A percentile compares a stretch with the other conserved stretches of the same genome.
phyloP scores from a whole-genome alignment of 371 early-diverging fungal genomes.

The Mortierella sp. region DNA sequence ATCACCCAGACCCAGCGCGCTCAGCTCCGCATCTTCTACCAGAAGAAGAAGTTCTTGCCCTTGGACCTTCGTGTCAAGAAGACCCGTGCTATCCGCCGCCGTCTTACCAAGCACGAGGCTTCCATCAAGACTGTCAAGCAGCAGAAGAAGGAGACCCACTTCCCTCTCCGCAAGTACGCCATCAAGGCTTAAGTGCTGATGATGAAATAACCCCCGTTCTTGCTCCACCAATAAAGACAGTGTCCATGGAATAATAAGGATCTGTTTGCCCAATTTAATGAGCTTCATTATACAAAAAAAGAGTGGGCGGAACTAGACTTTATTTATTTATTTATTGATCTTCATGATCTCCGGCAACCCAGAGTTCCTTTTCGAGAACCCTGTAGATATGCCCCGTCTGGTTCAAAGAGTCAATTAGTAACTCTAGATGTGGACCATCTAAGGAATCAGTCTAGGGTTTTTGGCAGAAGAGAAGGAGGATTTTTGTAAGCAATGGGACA shows the following conservation, averaged over 20 bases:
- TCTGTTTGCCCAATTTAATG: too few relatives aligned
- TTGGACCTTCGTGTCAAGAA: slow-evolving; percentile 95
- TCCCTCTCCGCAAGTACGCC: slow-evolving; percentile 88
- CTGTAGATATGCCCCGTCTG: slow-evolving; percentile 50
- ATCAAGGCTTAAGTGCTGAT: slow-evolving; percentile 77
- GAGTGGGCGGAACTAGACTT: not conserved
- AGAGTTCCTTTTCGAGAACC: slow-evolving; percentile 43
- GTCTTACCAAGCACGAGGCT: slow-evolving; percentile 82
- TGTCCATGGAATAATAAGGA: too few relatives aligned
- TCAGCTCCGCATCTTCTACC: slow-evolving; percentile 83
- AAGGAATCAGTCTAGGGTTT: slow-evolving; percentile 46
- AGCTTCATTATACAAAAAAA: not conserved
- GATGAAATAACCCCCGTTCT: too few relatives aligned
- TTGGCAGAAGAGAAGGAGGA: not conserved
- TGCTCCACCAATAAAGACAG: too few relatives aligned
- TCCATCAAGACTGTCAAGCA: slow-evolving; percentile 78
- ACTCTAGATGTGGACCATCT: slow-evolving; percentile 42
- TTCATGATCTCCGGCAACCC: slow-evolving; percentile 34
- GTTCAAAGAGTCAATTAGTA: slow-evolving; percentile 51
- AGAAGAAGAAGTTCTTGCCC: slow-evolving; percentile 92
- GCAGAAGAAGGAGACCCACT: slow-evolving; percentile 84
- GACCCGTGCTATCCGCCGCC: slow-evolving; percentile 97
- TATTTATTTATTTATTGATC: slow-evolving; percentile 12
- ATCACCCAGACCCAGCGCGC: slow-evolving; percentile 90
- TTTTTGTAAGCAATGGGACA: not conserved